phyloP scores from a whole-genome alignment of 2,329 filamentous ascomycete species.

The Fusarium metavorans region DNA sequence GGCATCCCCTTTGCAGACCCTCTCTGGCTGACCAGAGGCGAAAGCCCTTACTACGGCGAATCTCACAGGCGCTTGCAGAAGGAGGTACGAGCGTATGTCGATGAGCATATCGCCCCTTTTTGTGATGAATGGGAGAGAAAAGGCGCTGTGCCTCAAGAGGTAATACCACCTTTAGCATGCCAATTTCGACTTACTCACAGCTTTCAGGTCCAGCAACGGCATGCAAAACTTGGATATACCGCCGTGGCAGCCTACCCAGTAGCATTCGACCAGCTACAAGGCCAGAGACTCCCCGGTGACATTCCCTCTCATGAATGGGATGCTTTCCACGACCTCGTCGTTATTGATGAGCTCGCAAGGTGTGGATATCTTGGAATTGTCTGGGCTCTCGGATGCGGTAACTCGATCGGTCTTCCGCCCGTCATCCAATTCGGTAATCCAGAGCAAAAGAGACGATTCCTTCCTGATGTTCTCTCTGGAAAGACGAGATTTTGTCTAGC shows the following conservation, averaged over 20 bases:
- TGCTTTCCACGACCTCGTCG: not conserved
- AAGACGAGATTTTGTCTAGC: not conserved
- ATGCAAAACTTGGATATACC: not conserved
- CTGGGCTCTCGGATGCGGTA: not conserved
- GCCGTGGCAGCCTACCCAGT: not conserved
- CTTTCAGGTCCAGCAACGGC: not conserved
- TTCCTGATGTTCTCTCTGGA: not conserved
- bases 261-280: not conserved
- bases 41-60: slow-evolving; percentile 19
- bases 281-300: not conserved
- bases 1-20: slow-evolving; percentile 27
- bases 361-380: not conserved
- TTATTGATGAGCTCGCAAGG: not conserved
- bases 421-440: not conserved
- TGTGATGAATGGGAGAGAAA: slow-evolving; percentile 2
- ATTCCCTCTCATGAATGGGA: not conserved
- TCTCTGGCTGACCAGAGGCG: slow-evolving; percentile 21
- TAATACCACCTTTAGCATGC: not conserved
- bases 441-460: not conserved
- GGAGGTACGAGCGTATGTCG: slow-evolving; percentile 10
- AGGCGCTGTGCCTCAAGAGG: not conserved
- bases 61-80: slow-evolving; percentile 22
- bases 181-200: not conserved
- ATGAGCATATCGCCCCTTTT: not conserved
- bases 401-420: not conserved